These are phyloP conservation scores for Cyberlindnera maritima DNA, from an alignment of 805 yeast species.

Conservation along the genomic window DNA sequence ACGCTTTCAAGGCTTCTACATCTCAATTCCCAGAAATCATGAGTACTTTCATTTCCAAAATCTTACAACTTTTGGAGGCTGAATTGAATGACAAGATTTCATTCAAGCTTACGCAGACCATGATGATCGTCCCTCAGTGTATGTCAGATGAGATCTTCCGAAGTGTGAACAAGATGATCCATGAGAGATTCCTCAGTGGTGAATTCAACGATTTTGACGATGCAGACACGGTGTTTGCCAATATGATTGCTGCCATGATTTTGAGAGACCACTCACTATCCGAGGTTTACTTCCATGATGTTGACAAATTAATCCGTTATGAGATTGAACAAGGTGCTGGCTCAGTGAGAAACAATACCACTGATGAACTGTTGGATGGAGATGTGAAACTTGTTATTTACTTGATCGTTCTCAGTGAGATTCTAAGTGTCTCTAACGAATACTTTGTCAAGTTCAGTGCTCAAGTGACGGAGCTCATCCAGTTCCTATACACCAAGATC, in stretches of 20 bases:
- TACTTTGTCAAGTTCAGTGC: conserved; percentile 41
- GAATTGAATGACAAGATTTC: conserved; percentile 36
- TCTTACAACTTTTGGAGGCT: conserved; percentile 62
- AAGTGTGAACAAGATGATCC: conserved; percentile 37
- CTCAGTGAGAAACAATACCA: conserved; percentile 53
- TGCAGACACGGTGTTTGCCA: conserved; percentile 65
- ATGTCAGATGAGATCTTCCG: conserved; percentile 54
- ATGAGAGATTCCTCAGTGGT: conserved; percentile 43
- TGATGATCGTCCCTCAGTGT: conserved; percentile 54
- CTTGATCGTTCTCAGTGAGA: conserved; percentile 64
- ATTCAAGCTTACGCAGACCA: conserved; percentile 40
- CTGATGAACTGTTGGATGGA: conserved; percentile 61
- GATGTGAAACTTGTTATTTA: conserved; percentile 77
- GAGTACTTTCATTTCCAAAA: conserved; percentile 50
- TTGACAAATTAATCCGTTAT: conserved; percentile 47
- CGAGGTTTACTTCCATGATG: conserved; percentile 23
- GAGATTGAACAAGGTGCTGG: conserved; percentile 86
- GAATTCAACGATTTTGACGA: conserved; percentile 53
- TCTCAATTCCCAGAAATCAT: conserved; percentile 63
- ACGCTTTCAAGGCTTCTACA: conserved; percentile 71
- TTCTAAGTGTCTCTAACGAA: conserved; percentile 64
- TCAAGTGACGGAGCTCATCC: conserved; percentile 41
- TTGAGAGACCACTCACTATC: conserved; percentile 45
- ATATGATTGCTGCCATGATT: conserved; percentile 68
- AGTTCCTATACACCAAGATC: conserved; percentile 28